Base-by-base conservation (phyloP, 1,139 yeast genomes). In the Blastobotrys persicus region DNA sequence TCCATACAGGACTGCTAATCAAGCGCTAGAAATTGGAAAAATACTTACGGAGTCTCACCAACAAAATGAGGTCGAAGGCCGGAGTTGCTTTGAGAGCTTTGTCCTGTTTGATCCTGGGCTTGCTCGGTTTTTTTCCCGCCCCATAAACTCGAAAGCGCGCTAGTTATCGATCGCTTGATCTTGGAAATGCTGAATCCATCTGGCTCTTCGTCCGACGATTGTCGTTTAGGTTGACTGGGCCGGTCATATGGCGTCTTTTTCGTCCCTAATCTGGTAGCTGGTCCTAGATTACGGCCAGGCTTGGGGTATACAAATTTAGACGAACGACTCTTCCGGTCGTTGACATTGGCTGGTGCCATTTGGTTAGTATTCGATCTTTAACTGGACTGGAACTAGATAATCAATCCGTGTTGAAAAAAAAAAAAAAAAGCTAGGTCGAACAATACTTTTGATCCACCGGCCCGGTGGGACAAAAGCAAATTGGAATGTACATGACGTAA, bases 1-100 rank as follows among this genome's bases (percentile, higher is more conserved):
- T 18, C 31, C n/a, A 9, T 34, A 28, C 31, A 26, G 44, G 9
- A 19, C 13, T 19, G 13, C n/a, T n/a, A n/a, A n/a, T n/a, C n/a
- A n/a, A n/a, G n/a, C n/a, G n/a, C n/a, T n/a, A n/a, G n/a, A n/a
- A n/a, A n/a, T n/a, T n/a, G n/a, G n/a, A 23, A 23, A 23, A 23
- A 11, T 2, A 44, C 47, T 37, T 41, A 39, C 44, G 54, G 54
- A 3, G 54, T 38, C 34, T 46, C 52, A 9, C 48, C 50, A n/a
- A 48, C 54, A 31, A 31, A 46, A 41, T 48, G 54, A 11, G 49
- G 49, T 18, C 11, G 26, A 2, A 23, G 17, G 14, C 19, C 17
- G 4, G 41, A 14, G 11, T 19, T 16, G 12, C 28, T 18, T 6
- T 18, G 13, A 18, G 28, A 14, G 4, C n/a, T 7, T 7, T 9